Evolutionary conservation across 1,284 basidiomycete species (phyloP), one percentile per base, ranked within the genome.

Genomic region (Phellopilus nigrolimitatus): DNA sequence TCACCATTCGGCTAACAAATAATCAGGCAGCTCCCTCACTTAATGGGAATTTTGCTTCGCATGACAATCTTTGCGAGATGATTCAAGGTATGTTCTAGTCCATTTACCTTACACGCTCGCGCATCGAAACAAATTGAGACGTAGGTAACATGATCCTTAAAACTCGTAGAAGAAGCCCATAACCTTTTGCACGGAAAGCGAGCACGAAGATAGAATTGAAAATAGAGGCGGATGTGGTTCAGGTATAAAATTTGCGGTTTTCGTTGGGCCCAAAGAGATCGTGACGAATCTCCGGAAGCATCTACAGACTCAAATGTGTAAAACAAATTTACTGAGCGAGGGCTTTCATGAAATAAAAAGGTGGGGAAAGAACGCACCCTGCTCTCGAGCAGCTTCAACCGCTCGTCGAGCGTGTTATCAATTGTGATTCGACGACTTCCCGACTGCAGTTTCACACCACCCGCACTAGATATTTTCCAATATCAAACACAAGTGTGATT

Each of bases 371-470:
- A n/a, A 70, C 80, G 51, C 59, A 92, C 92, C 71, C 87, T 80
- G 64, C 95, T 90, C 69, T 97, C 92, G 38, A 97, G 72, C 57
- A 97, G 69, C 60, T 83, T 77, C 63, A 97, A 69, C 44, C 94
- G 80, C 65, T 95, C 92, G 59, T 92, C 91, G 47, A 97, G 74
- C 0, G 93, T 94, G 66, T 97, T 97, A 68, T 97, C 88, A 21
- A 97, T 76, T 30, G 82, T 87, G 66, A 97, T 97, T 46, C 90
- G 80, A 39, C 78, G 76, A 10, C 74, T 75, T 36, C 86, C 85
- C 51, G 80, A 88, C 22, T 79, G 67, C 21, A 95, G 78, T 60
- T 86, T 84, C 40, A 95, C 71, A 22, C 94, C 94, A 17, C 94
- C 94, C 48, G 92, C 83, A 59, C 89, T 88, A n/a, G n/a, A n/a